Conservation (phyloP, 768 basidiomycete genomes). For the Tubosaeta sp. region DNA sequence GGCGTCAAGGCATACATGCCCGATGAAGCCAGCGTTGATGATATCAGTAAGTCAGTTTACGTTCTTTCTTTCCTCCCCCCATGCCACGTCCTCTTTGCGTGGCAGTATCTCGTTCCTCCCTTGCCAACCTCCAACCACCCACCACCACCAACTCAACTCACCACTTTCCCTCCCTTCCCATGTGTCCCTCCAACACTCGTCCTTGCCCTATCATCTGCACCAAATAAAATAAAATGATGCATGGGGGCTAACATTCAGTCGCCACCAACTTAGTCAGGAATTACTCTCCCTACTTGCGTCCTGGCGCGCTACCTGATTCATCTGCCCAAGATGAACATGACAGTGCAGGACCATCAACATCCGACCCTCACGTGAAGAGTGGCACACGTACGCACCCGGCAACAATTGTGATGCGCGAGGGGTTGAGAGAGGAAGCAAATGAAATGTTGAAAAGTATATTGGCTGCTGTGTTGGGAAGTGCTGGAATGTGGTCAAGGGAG, state of each 20-base stretch:
- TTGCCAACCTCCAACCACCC: slow-evolving; percentile 26
- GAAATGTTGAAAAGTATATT: slow-evolving; percentile 70
- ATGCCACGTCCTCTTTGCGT: slow-evolving; percentile 10
- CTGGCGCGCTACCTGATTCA: slow-evolving; percentile 16
- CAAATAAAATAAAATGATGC: slow-evolving; percentile 19
- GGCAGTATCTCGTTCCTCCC: slow-evolving; percentile 14
- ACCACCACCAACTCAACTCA: slow-evolving; percentile 20
- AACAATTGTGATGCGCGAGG: slow-evolving; percentile 62
- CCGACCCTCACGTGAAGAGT: slow-evolving; percentile 41
- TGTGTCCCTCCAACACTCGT: slow-evolving; percentile 28
- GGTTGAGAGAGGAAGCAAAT: slow-evolving; percentile 58
- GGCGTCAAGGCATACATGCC: slow-evolving; percentile 75
- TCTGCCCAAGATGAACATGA: slow-evolving; percentile 4
- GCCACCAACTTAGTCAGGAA: slow-evolving; percentile 86
- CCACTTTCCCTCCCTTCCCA: slow-evolving; percentile 23
- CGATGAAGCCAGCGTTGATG: slow-evolving; percentile 64
- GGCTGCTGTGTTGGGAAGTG: slow-evolving; percentile 12
- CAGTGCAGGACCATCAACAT: slow-evolving; percentile 1
- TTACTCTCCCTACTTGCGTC: slow-evolving; percentile 79
- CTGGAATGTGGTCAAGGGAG: slow-evolving; percentile 62
- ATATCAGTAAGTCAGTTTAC: slow-evolving; percentile 68
- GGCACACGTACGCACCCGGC: slow-evolving; percentile 55
- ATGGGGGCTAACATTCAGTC: slow-evolving; percentile 76
- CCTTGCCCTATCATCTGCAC: slow-evolving; percentile 25
- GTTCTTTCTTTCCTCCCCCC: slow-evolving; percentile 19